A percentile compares a stretch with the other conserved stretches of the same genome.
Conservation (phyloP, 2,329 filamentous ascomycete genomes). For the Cladosporium sp. region DNA sequence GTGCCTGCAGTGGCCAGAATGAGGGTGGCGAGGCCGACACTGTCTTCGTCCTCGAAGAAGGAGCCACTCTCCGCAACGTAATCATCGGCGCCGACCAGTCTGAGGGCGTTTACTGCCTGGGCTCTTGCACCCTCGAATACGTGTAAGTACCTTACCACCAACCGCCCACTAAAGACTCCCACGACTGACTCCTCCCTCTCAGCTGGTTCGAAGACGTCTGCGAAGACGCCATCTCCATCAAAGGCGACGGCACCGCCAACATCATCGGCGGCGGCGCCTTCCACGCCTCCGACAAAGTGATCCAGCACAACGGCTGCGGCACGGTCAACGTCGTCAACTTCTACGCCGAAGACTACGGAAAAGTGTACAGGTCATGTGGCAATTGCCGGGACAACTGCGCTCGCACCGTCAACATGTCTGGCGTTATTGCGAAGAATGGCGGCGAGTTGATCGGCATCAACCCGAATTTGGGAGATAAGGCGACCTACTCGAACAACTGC, state of each 20-base stretch:
- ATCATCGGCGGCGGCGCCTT: constrained; percentile 32
- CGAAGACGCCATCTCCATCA: constrained; percentile 32
- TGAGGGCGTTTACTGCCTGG: constrained; percentile 50
- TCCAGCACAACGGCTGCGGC: constrained; percentile 20
- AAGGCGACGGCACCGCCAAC: constrained; percentile 22
- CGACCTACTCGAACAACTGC: constrained; percentile 8
- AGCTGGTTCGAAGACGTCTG: constrained; percentile 44
- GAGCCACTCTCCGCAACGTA: constrained; percentile 50
- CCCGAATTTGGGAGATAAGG: constrained; percentile 9
- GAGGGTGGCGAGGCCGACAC: constrained; percentile 45
- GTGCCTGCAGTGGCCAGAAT: constrained; percentile 41
- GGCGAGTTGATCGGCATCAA: constrained; percentile 9
- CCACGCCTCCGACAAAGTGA: constrained; percentile 11
- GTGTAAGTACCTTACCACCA: too few species aligned
- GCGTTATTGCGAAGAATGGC: constrained; percentile 2
- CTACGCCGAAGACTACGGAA: constrained; percentile 11
- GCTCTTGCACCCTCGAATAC: constrained; percentile 1
- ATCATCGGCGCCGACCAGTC: constrained; percentile 51
- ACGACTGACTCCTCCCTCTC: constrained; percentile 20
- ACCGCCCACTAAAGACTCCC: too few species aligned
- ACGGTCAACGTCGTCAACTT: constrained; percentile 8
- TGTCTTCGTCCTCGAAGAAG: constrained; percentile 51
- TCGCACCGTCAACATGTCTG: constrained; percentile 3
- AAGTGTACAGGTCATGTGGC: constrained; percentile 7
- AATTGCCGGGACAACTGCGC: constrained; percentile 10